A percentile compares a stretch with the other conserved stretches of the same genome.
phyloP scores from a whole-genome alignment of 1,284 basidiomycete genomes.

The Ceratobasidium sp. region DNA sequence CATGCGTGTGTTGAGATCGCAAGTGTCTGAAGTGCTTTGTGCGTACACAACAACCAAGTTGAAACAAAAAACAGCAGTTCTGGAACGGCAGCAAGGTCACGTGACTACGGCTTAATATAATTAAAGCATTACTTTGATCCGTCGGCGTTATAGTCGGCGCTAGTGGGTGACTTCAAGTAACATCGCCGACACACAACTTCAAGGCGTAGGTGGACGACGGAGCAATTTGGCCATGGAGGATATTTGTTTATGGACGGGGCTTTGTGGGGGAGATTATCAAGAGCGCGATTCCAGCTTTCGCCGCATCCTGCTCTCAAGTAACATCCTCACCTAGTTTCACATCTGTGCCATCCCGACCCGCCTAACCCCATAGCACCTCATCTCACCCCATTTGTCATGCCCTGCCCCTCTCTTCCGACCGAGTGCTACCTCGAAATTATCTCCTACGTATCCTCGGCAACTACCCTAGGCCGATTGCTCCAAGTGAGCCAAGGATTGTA shows the following conservation, averaged over 20 bases:
- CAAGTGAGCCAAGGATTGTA: conserved; percentile 28
- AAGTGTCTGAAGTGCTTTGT: too few species aligned
- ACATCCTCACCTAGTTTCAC: not conserved
- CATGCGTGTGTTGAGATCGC: too few species aligned
- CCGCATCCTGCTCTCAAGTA: not conserved
- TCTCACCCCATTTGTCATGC: conserved; percentile 18
- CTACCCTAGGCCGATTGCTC: not conserved
- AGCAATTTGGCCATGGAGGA: not conserved
- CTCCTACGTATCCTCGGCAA: not conserved
- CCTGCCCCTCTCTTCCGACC: conserved; percentile 12
- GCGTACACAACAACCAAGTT: too few species aligned
- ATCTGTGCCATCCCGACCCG: conserved; percentile 15
- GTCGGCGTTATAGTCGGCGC: conserved; percentile 9
- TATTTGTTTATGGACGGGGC: conserved; percentile 16
- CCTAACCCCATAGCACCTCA: not conserved
- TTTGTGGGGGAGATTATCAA: conserved; percentile 27
- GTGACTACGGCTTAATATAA: not conserved
- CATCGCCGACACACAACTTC: conserved; percentile 15
- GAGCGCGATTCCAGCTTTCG: not conserved
- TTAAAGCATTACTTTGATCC: not conserved
- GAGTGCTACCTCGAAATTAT: conserved; percentile 35
- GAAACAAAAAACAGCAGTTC: too few species aligned
- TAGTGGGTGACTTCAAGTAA: not conserved
- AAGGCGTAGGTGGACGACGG: not conserved
- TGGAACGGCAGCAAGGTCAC: too few species aligned